Evolutionary conservation across 139 green algal species (phyloP).

Genomic region (Limnomonas spitsbergensis): DNA sequence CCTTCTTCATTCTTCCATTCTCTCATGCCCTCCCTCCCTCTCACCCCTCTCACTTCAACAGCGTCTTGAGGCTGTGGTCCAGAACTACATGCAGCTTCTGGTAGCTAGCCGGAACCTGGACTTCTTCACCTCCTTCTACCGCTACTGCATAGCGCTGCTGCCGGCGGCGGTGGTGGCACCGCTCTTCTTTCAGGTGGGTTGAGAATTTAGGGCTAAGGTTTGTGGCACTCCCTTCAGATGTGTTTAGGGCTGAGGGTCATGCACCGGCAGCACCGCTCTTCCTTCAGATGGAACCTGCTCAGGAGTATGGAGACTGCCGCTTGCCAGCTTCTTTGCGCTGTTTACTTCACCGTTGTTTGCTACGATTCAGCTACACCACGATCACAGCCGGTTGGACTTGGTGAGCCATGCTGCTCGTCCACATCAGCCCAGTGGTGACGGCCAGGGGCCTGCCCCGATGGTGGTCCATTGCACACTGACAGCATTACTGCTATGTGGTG

Average conservation of each 20-base stretch:
- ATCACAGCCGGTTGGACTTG: no score
- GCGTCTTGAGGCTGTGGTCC: constrained; percentile 63
- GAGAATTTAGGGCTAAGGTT: no score
- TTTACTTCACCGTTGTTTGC: constrained; percentile 86
- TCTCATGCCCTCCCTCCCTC: not conserved
- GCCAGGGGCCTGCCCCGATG: no score
- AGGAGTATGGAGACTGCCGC: constrained; percentile 92
- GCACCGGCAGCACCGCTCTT: constrained; percentile 75
- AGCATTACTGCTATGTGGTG: no score
- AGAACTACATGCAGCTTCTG: constrained; percentile 86
- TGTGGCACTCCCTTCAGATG: no score
- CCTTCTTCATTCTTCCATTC: no score
- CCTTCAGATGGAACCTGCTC: constrained; percentile 70
- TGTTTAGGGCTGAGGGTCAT: constrained; percentile 43
- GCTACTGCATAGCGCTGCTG: constrained; percentile 87
- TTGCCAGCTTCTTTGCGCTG: constrained; percentile 93
- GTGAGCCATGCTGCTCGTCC: no score
- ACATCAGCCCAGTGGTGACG: no score
- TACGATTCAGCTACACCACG: no score
- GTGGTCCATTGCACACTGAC: no score
- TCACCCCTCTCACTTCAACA: constrained; percentile 9
- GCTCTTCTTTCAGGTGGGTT: constrained; percentile 81
- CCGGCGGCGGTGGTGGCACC: constrained; percentile 96
- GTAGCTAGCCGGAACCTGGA: constrained; percentile 82
- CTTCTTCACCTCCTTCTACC: constrained; percentile 97